Conservation (phyloP, 345 rosid species). For the Acer negundo region DNA sequence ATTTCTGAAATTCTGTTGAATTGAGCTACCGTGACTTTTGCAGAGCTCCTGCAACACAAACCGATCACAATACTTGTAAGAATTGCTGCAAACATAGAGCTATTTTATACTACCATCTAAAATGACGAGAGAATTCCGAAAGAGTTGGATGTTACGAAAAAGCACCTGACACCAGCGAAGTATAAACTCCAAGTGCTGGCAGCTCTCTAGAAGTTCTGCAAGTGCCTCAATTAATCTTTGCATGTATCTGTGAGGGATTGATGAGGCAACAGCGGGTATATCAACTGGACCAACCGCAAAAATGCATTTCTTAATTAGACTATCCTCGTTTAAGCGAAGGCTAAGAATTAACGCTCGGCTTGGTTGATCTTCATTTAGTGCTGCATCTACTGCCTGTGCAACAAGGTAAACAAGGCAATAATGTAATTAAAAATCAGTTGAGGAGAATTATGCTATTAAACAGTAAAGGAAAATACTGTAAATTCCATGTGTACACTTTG, state of each 20-base stretch:
- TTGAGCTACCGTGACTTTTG: conserved; percentile 76
- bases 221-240: conserved; percentile 84
- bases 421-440: not conserved
- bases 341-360: conserved; percentile 80
- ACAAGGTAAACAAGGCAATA: conserved; percentile 2
- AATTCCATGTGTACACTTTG: not conserved
- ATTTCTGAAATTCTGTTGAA: conserved; percentile 76
- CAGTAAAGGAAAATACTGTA: not conserved
- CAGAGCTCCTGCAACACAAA: conserved; percentile 67
- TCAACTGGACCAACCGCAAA: conserved; percentile 73
- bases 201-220: conserved; percentile 77
- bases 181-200: conserved; percentile 86
- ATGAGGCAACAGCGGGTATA: conserved; percentile 66
- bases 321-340: conserved; percentile 90
- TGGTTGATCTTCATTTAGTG: conserved; percentile 60
- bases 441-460: not conserved
- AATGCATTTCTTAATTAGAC: conserved; percentile 70
- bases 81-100: not conserved
- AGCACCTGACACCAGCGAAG: conserved; percentile 92
- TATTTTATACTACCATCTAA: not conserved
- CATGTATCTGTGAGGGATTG: conserved; percentile 65
- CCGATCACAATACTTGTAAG: conserved; percentile 1
- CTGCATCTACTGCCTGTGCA: conserved; percentile 76
- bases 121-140: not conserved
- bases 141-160: not conserved